Conservation (phyloP, 2,329 filamentous ascomycete genomes). For the Onygenales sp. region DNA sequence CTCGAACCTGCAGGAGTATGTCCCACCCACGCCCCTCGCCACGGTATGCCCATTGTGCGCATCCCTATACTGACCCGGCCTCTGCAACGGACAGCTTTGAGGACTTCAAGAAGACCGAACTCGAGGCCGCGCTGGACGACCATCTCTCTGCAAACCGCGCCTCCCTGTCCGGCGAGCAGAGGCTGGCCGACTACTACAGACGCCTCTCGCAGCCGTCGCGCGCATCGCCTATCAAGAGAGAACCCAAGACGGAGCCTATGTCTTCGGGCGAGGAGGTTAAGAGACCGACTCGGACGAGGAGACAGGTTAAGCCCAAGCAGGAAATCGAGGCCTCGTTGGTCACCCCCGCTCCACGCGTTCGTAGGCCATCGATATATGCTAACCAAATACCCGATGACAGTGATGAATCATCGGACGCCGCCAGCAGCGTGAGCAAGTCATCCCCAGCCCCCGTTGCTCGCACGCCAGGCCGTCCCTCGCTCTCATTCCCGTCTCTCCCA, state of each 20-base stretch:
- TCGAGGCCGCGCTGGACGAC: conserved; percentile 65
- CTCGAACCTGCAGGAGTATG: conserved; percentile 64
- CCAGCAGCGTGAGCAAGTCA: conserved; percentile 22
- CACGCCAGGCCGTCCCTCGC: conserved; percentile 30
- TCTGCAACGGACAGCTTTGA: conserved; percentile 47
- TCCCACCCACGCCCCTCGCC: conserved; percentile 13
- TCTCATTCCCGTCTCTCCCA: conserved; percentile 55
- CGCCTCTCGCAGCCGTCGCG: conserved; percentile 27
- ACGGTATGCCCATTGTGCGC: conserved; percentile 6
- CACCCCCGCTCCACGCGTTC: background rate
- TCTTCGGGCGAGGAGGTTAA: conserved; percentile 26
- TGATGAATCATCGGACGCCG: conserved; percentile 13
- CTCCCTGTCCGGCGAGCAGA: conserved; percentile 52
- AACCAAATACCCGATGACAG: conserved; percentile 5
- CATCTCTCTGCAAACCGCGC: conserved; percentile 61
- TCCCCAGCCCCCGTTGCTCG: conserved; percentile 36
- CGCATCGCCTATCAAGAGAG: conserved; percentile 42
- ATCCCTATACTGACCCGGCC: conserved; percentile 2
- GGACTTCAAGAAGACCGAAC: conserved; percentile 64
- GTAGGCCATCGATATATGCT: background rate
- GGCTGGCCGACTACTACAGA: conserved; percentile 68
- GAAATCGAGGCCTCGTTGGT: conserved; percentile 15
- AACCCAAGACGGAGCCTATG: conserved; percentile 29
- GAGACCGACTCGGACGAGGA: conserved; percentile 27
- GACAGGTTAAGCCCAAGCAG: conserved; percentile 32